Base-by-base conservation (phyloP, 306 rosid genomes). In the Quercus cerris region DNA sequence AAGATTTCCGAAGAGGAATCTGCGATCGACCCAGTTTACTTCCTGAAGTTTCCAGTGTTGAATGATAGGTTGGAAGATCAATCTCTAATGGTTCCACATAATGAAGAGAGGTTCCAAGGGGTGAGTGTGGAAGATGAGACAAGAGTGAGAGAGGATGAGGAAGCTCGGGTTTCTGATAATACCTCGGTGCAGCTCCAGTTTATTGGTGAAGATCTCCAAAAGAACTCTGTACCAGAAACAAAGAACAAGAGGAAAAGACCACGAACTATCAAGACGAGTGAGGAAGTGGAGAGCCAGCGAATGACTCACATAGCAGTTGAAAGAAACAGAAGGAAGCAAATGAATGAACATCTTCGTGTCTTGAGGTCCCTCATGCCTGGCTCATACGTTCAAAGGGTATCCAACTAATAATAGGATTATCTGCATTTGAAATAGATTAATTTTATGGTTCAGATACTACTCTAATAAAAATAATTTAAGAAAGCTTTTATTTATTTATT, bases 261-360 rank as follows among this genome's bases (percentile, higher is more conserved):
- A 5, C 83, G 98, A 78, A 83, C 82, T 5, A 80, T 86, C 22
- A 94, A 94, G 82, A 94, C 97, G 7, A 94, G 75, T 27, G 94
- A 92, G 72, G 98, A 94, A 73, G 98, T 94, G 17, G 98, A 94
- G 75, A 94, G 98, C 84, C 98, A 94, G 74, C 80, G 98, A 2
- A 94, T 94, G 98, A 94, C 98, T 66, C 98, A 94, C 69, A 94
- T 94, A 28, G 98, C 98, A 0, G 98, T 94, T 19, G 98, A 94
- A 51, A 89, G 98, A 67, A 94, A 92, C 75, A 75, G 98, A 58
- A 85, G 98, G 82, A 94, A 94, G 88, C 98, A 94, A 75, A 94
- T 94, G 98, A 94, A 94, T 82, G 98, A 94, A 76, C 98, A 94
- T 84, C 97, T 94, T 80, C 94, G 98, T 0, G 98, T 94, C 8